phyloP scores from a whole-genome alignment of 345 rosid species.

The Geranium brycei region DNA sequence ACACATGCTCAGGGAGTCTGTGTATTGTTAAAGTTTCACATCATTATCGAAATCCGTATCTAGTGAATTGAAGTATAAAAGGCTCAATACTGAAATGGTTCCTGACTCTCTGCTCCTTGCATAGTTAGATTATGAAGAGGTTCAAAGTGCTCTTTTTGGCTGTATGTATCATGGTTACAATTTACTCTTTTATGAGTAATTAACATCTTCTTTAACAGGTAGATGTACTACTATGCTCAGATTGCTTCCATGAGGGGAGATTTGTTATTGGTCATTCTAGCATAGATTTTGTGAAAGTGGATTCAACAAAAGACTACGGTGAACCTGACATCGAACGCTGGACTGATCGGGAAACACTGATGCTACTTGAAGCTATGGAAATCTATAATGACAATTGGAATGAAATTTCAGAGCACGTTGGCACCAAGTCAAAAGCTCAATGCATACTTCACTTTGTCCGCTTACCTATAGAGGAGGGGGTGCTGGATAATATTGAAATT shows the following conservation, averaged over 20 bases:
- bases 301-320: conserved; percentile 49
- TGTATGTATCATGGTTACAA: conserved; percentile 4
- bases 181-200: conserved; percentile 9
- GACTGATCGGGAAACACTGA: conserved; percentile 81
- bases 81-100: background rate
- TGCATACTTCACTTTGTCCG: conserved; percentile 90
- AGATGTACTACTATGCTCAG: conserved; percentile 54
- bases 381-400: conserved; percentile 74
- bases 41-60: background rate
- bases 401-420: conserved; percentile 88
- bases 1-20: no score
- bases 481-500: conserved; percentile 73
- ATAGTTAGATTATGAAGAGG: background rate
- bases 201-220: conserved; percentile 39
- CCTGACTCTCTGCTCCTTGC: background rate
- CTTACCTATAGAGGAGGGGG: conserved; percentile 73
- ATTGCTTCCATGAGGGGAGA: conserved; percentile 82
- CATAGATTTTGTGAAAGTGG: conserved; percentile 65
- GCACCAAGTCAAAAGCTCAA: conserved; percentile 90
- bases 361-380: conserved; percentile 92
- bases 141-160: background rate
- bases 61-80: background rate
- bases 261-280: conserved; percentile 79
- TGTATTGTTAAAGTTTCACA: background rate
- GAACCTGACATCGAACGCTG: conserved; percentile 80